Percentiles rank a stretch among this genome's conserved stretches.
These are phyloP conservation scores for Chaetomium globosum DNA, from an alignment of 2,329 filamentous ascomycete species.

Conservation along the genomic window DNA sequence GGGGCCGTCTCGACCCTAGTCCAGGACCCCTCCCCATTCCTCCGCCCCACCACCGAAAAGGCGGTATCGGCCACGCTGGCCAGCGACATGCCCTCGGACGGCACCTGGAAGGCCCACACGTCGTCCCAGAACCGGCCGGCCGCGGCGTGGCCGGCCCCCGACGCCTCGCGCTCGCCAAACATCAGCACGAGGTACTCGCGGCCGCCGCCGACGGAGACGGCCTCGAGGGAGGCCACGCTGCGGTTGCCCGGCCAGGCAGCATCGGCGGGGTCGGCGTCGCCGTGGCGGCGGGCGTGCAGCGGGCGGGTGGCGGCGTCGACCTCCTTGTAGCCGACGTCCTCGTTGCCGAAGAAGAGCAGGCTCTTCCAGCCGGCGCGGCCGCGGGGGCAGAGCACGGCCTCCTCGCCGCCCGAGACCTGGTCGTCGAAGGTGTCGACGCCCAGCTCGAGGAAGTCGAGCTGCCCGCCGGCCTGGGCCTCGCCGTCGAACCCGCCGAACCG, in stretches of 20 bases:
- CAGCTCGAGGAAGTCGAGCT: slow-evolving; percentile 67
- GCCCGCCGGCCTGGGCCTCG: slow-evolving; percentile 67
- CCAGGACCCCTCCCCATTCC: slow-evolving; percentile 63
- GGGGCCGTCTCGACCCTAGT: slow-evolving; percentile 51
- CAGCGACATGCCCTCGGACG: slow-evolving; percentile 56
- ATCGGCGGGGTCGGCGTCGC: not conserved
- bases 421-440: slow-evolving; percentile 60
- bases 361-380: slow-evolving; percentile 58
- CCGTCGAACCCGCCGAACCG: slow-evolving; percentile 83
- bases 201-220: slow-evolving; percentile 61
- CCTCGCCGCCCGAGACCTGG: slow-evolving; percentile 45
- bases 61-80: slow-evolving; percentile 61
- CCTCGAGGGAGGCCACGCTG: slow-evolving; percentile 57
- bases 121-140: slow-evolving; percentile 61
- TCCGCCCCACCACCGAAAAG: slow-evolving; percentile 54
- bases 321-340: slow-evolving; percentile 37
- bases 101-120: slow-evolving; percentile 65
- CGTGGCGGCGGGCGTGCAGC: not conserved
- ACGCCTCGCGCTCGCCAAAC: slow-evolving; percentile 60
- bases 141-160: slow-evolving; percentile 53
- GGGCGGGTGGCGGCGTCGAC: slow-evolving; percentile 41
- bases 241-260: slow-evolving; percentile 50
- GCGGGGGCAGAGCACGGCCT: slow-evolving; percentile 54
- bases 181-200: slow-evolving; percentile 65
- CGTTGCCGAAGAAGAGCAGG: slow-evolving; percentile 44